Evolutionary conservation across 495 filamentous ascomycete genomes (phyloP).

Genomic region (Aspergillus homomorphus): DNA sequence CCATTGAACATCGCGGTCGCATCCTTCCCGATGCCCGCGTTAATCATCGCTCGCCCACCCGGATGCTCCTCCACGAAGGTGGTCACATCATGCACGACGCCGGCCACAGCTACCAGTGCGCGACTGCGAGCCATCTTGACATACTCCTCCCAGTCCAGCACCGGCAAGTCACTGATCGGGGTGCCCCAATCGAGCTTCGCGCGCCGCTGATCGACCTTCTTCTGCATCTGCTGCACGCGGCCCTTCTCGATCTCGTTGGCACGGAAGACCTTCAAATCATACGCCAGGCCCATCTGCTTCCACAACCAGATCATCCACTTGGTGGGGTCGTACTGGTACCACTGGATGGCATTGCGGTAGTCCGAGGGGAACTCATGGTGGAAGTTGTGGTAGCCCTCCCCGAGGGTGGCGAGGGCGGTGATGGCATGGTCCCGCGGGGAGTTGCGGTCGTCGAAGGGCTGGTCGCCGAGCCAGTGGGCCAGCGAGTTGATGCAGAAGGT

Average conservation of each 20-base stretch:
- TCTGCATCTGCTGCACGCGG: slow-evolving; percentile 92
- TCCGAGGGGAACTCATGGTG: slow-evolving; percentile 99
- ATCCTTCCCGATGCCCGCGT: slow-evolving; percentile 90
- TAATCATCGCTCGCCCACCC: slow-evolving; percentile 94
- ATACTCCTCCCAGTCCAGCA: slow-evolving; percentile 96
- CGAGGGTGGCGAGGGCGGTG: slow-evolving; percentile 91
- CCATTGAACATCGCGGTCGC: slow-evolving; percentile 99
- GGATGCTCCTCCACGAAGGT: slow-evolving; percentile 97
- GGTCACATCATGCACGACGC: slow-evolving; percentile 92
- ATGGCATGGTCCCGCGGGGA: slow-evolving; percentile 94
- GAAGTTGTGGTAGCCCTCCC: slow-evolving; percentile 99
- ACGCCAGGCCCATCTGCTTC: slow-evolving; percentile 93
- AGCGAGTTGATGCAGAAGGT: slow-evolving; percentile 99
- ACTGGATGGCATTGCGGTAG: slow-evolving; percentile 97
- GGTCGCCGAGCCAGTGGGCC: slow-evolving; percentile 98
- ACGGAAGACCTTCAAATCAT: slow-evolving; percentile 95
- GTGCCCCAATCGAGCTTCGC: slow-evolving; percentile 90
- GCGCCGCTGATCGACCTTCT: slow-evolving; percentile 98
- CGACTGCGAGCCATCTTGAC: slow-evolving; percentile 84
- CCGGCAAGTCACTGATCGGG: slow-evolving; percentile 88
- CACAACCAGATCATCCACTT: slow-evolving; percentile 95
- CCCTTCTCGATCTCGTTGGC: slow-evolving; percentile 99
- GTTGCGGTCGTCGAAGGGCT: slow-evolving; percentile 99
- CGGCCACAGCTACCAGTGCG: slow-evolving; percentile 82
- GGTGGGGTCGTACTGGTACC: slow-evolving; percentile 98